phyloP scores from a whole-genome alignment of 495 filamentous ascomycete genomes.

The Cryomyces minteri region DNA sequence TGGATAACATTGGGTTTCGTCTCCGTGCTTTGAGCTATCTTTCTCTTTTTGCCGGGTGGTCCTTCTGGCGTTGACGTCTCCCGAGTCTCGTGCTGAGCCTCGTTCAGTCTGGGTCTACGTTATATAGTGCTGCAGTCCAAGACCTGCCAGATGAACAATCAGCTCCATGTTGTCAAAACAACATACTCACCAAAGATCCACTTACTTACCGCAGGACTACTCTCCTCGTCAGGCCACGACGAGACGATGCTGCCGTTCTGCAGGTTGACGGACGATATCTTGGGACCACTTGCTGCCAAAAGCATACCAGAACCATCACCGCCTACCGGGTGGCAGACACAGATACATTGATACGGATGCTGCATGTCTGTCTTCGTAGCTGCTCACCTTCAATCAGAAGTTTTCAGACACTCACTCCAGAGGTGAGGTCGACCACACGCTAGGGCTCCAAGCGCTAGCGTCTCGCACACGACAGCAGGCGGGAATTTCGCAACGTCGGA shows the following conservation, averaged over 20 bases:
- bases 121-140: not conserved
- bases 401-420: too few species aligned
- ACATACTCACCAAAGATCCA: too few species aligned
- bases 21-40: conserved; percentile 19
- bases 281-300: conserved; percentile 36
- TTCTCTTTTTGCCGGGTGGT: conserved; percentile 33
- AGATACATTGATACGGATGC: conserved; percentile 35
- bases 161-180: too few species aligned
- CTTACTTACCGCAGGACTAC: too few species aligned
- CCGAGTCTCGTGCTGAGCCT: conserved; percentile 5
- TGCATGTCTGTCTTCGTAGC: not conserved
- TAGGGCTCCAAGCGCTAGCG: not conserved
- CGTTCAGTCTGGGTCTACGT: conserved; percentile 2
- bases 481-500: too few species aligned
- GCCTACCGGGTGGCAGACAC: conserved; percentile 21
- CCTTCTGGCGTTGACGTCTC: conserved; percentile 17
- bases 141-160: conserved; percentile 1
- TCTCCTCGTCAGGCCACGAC: conserved; percentile 24
- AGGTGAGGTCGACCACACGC: too few species aligned
- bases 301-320: conserved; percentile 22
- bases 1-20: conserved; percentile 14
- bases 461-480: not conserved
- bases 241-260: conserved; percentile 25
- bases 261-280: conserved; percentile 31
- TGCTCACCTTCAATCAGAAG: not conserved